These are phyloP conservation scores for Friedmanniomyces simplex DNA, from an alignment of 495 filamentous ascomycete species.

Conservation along the genomic window DNA sequence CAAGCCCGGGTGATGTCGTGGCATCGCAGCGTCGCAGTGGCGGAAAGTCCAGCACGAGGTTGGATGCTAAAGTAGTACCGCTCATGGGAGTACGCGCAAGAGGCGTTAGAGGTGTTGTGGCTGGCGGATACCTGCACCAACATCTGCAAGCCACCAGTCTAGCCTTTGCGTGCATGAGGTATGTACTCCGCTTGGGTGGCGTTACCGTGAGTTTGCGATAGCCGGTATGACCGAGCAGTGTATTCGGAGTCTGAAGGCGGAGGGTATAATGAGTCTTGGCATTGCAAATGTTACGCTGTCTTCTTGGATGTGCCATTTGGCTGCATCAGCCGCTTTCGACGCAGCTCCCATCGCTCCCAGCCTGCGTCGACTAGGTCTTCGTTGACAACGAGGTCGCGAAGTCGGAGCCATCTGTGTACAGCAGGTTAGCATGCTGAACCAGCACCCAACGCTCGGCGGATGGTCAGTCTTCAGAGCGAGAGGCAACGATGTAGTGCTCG, in stretches of 20 bases:
- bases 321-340: slow-evolving; percentile 1
- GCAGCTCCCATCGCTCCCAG: slow-evolving; percentile 77
- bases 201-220: background rate
- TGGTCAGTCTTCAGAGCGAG: no score
- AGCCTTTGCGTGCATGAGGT: background rate
- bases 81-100: background rate
- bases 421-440: background rate
- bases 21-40: background rate
- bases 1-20: background rate
- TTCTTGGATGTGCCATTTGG: background rate
- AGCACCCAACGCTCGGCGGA: no score
- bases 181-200: background rate
- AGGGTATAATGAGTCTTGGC: no score
- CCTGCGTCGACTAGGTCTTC: slow-evolving; percentile 87
- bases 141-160: background rate
- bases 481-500: background rate
- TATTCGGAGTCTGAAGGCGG: no score
- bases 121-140: background rate
- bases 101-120: slow-evolving; percentile 1
- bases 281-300: background rate
- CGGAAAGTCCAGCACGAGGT: background rate
- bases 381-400: slow-evolving; percentile 77
- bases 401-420: slow-evolving; percentile 39
- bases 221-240: no score
- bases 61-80: background rate